Evolutionary conservation across 164 flowering plant genomes (phyloP).

Genomic region (Umbilicus rupestris): DNA sequence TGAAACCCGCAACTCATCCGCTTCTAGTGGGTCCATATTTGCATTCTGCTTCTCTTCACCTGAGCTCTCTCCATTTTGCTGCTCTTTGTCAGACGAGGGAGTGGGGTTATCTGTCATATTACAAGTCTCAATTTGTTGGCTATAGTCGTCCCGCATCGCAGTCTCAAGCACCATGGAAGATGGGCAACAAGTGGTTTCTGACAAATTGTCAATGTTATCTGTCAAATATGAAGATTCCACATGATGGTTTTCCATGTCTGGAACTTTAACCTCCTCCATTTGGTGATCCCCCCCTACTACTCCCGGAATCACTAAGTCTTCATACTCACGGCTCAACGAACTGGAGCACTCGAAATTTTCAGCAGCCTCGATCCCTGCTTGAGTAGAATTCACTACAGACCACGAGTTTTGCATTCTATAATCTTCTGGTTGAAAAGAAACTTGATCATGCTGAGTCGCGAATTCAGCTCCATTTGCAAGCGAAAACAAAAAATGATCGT

Average conservation of each 20-base stretch:
- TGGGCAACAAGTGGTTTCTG: neutral
- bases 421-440: neutral
- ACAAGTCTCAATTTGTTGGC: neutral
- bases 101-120: neutral
- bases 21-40: neutral
- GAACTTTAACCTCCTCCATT: neutral
- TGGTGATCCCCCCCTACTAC: neutral
- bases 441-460: neutral
- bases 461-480: neutral
- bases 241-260: neutral
- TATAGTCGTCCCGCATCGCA: neutral
- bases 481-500: neutral
- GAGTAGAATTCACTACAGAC: neutral
- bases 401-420: neutral
- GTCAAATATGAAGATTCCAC: neutral
- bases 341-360: neutral
- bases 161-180: neutral
- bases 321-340: neutral
- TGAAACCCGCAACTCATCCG: neutral
- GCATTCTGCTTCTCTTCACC: neutral
- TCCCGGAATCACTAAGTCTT: neutral
- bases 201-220: neutral
- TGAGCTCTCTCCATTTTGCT: neutral
- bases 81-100: neutral
- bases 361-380: neutral